These are phyloP conservation scores for Rutstroemia sydowiana DNA, from an alignment of 2,329 filamentous ascomycete genomes.

Conservation along the genomic window DNA sequence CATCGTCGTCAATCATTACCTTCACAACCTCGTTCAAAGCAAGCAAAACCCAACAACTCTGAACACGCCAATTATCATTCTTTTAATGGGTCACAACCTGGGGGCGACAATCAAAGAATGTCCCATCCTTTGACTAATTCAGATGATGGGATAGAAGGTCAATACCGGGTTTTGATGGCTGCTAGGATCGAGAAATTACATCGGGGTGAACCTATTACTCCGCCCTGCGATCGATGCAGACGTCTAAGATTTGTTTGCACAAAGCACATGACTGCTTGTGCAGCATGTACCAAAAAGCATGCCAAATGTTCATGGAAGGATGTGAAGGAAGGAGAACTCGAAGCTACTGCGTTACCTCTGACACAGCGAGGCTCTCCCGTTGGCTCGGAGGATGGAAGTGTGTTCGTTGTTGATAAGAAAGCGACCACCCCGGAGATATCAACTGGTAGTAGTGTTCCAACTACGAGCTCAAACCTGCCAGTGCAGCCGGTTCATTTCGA, in stretches of 20 bases:
- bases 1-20: constrained; percentile 17
- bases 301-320: constrained; percentile 82
- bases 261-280: constrained; percentile 80
- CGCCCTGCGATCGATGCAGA: constrained; percentile 77
- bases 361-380: constrained; percentile 2
- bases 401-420: constrained; percentile 9
- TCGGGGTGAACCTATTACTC: constrained; percentile 68
- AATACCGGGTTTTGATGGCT: constrained; percentile 58
- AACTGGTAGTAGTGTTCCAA: neutral
- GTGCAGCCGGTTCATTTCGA: neutral
- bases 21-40: constrained; percentile 17
- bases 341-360: constrained; percentile 1
- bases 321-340: constrained; percentile 62
- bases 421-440: constrained; percentile 4
- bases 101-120: constrained; percentile 22
- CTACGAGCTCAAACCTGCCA: neutral
- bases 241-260: constrained; percentile 73
- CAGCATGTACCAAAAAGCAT: constrained; percentile 84
- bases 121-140: constrained; percentile 19
- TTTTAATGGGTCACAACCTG: constrained; percentile 13
- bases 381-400: constrained; percentile 3
- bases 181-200: constrained; percentile 67
- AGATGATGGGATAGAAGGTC: constrained; percentile 24
- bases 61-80: constrained; percentile 9
- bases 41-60: constrained; percentile 10